Evolutionary conservation across 2,329 filamentous ascomycete species (phyloP).

Genomic region (Zymoseptoria ardabiliae): DNA sequence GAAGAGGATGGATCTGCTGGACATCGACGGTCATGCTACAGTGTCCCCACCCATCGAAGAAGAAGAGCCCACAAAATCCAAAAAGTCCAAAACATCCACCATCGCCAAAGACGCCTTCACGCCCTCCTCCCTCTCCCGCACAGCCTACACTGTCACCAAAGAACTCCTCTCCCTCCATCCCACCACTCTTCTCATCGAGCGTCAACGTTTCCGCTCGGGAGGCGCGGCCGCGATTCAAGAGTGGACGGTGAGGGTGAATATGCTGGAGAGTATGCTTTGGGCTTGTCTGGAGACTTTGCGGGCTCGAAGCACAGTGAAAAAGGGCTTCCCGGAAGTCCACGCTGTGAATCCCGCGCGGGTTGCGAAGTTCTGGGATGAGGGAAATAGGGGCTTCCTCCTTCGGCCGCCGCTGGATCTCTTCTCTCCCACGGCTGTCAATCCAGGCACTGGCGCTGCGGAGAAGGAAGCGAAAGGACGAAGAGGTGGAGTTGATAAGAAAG

Average conservation of each 20-base stretch:
- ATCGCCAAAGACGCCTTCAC: conserved; percentile 26
- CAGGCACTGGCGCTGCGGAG: neutral
- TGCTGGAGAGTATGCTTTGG: conserved; percentile 75
- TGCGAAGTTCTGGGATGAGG: conserved; percentile 46
- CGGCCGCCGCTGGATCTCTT: conserved; percentile 8
- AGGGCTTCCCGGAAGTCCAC: conserved; percentile 33
- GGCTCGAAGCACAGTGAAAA: conserved; percentile 29
- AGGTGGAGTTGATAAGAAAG: conserved; percentile 43
- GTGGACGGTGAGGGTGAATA: conserved; percentile 77
- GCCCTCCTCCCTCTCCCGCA: conserved; percentile 46
- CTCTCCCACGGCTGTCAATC: conserved; percentile 3
- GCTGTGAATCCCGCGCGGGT: conserved; percentile 51
- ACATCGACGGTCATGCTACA: neutral
- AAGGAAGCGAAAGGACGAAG: conserved; percentile 11
- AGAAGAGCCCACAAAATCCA: conserved; percentile 1
- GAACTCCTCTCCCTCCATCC: conserved; percentile 50
- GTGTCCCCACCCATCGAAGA: neutral
- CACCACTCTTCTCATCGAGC: conserved; percentile 63
- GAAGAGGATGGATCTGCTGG: conserved; percentile 30
- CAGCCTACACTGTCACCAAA: conserved; percentile 49
- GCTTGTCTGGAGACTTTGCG: conserved; percentile 55
- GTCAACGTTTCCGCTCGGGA: conserved; percentile 58
- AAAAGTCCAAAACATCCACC: neutral
- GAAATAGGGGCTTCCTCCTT: neutral
- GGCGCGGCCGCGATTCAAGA: conserved; percentile 61